Evolutionary conservation across 768 basidiomycete genomes (phyloP).

Genomic region (Mycena indigotica): DNA sequence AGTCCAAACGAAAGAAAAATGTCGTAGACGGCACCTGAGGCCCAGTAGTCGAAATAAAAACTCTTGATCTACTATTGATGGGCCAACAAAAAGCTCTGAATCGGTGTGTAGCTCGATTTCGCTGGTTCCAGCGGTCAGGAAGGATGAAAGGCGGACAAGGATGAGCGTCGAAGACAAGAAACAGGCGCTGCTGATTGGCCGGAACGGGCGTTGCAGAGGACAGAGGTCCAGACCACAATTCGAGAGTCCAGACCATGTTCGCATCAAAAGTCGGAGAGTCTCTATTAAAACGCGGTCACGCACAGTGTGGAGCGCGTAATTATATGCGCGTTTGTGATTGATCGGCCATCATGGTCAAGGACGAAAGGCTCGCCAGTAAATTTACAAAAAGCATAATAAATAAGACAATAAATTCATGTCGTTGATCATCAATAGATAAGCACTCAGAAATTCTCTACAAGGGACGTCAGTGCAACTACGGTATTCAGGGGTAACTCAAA

Average conservation of each 20-base stretch:
- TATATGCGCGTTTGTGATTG: too few relatives aligned
- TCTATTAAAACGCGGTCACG: neutral
- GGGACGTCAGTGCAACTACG: neutral
- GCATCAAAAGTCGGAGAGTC: too few relatives aligned
- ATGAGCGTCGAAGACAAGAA: neutral
- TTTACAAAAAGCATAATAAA: neutral
- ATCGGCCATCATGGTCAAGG: too few relatives aligned
- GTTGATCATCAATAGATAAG: neutral
- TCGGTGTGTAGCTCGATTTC: neutral
- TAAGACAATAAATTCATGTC: neutral
- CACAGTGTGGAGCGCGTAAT: too few relatives aligned
- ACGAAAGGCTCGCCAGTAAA: too few relatives aligned
- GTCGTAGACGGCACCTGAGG: neutral
- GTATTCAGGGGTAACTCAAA: neutral
- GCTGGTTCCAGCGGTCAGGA: neutral
- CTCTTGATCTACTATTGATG: neutral
- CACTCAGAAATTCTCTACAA: neutral
- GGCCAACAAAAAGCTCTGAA: neutral
- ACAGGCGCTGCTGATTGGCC: neutral
- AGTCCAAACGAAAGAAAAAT: neutral
- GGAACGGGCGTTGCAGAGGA: neutral
- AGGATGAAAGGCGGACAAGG: neutral
- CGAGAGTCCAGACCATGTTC: neutral
- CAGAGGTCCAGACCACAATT: neutral
- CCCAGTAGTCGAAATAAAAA: neutral